Conservation (phyloP, 371 early-diverging fungal species). For the Rhizopus delemar region DNA sequence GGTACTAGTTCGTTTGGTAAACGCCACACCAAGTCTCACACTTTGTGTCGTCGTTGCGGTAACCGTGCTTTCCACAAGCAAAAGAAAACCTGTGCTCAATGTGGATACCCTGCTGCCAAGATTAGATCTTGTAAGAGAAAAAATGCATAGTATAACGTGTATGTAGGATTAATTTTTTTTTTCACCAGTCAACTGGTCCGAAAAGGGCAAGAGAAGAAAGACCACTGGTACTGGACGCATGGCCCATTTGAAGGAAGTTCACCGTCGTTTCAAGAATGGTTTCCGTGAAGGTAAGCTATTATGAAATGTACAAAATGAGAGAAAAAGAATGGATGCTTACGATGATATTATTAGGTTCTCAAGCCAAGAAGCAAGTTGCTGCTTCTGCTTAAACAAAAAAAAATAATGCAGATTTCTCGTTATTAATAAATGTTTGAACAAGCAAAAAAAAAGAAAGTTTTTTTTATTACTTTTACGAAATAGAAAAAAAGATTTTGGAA, state of each 20-base stretch:
- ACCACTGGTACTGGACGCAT: constrained; percentile 99
- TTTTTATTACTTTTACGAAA: not conserved
- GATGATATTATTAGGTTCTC: constrained; percentile 32
- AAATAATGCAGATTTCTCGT: not conserved
- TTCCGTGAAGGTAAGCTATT: constrained; percentile 82
- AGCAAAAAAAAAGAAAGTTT: not conserved
- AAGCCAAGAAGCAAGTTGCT: constrained; percentile 56
- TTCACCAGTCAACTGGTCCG: constrained; percentile 86
- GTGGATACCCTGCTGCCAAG: constrained; percentile 99
- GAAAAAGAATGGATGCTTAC: no score
- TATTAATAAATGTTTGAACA: no score
- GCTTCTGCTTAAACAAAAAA: constrained; percentile 23
- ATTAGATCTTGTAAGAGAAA: constrained; percentile 85
- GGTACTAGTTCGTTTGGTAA: constrained; percentile 99
- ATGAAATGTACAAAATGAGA: not conserved
- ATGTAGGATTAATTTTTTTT: not conserved
- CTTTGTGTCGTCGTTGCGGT: constrained; percentile 98
- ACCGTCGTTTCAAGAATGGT: constrained; percentile 95
- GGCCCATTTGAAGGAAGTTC: constrained; percentile 92
- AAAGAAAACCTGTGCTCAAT: constrained; percentile 98
- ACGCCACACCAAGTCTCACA: constrained; percentile 99
- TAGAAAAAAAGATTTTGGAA: no score
- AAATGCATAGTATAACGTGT: not conserved
- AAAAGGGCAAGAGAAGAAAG: constrained; percentile 97
- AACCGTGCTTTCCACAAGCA: constrained; percentile 99